Evolutionary conservation across 176 grass and related monocot species (phyloP), one percentile per base, ranked within the genome.

Genomic region (Phragmites australis): DNA sequence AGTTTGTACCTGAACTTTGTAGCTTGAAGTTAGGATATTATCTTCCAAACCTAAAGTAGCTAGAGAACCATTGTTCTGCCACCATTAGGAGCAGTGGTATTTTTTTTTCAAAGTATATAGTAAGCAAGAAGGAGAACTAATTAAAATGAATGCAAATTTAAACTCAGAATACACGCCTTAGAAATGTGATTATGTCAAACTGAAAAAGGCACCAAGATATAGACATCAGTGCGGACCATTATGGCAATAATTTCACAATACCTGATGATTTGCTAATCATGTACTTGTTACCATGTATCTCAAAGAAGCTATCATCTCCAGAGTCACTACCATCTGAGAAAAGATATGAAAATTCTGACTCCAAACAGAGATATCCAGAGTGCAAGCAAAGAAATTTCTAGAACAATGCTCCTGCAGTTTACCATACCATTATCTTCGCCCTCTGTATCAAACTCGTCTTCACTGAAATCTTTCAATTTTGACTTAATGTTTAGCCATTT

Each of bases 401-500:
- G 37, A 55, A 45, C 39, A 68, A 41, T 74, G 39, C 21, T 56
- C 76, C 53, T 84, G 42, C 69, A 74, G 21, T 74, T 55, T 41
- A 2, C 11, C 72, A 48, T 70, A 87, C 74, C 84, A 72, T 82
- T 86, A 72, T 88, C 88, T 25, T 88, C 88, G 23, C 85, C 85
- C 79, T 13, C 71, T 74, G 88, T 83, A 56, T 88, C 91, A 47
- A 86, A 42, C 83, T 93, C 91, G 65, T 90, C 91, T 85, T 90
- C 88, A 59, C 91, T 93, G 85, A 93, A 93, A 70, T 90, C 91
- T 68, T 90, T 75, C 70, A 90, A 65, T 64, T 93, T 93, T 9
- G 91, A 85, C 85, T 68, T 88, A 57, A 90, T 93, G 78, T 93
- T 93, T 71, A 93, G 68, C 88, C 85, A 93, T 83, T 93, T 93